phyloP scores from a whole-genome alignment of 495 filamentous ascomycete genomes.

The Daldinia bambusicola region DNA sequence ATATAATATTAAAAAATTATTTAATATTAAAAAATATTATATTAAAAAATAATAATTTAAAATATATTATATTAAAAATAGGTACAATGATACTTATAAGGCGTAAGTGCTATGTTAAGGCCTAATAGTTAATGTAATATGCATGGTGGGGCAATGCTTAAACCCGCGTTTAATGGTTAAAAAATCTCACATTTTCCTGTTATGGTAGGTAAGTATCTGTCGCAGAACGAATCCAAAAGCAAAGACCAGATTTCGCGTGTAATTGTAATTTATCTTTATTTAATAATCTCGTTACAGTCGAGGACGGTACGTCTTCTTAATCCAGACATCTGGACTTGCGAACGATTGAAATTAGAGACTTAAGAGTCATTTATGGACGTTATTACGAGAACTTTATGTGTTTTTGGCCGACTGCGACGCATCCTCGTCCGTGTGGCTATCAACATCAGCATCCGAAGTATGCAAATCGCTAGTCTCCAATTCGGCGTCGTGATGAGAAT shows the following conservation, averaged over 20 bases:
- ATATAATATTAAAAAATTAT: too few relatives aligned
- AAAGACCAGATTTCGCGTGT: neutral
- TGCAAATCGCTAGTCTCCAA: slow-evolving; percentile 44
- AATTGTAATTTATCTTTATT: neutral
- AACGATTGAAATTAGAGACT: neutral
- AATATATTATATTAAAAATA: too few relatives aligned
- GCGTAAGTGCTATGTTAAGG: too few relatives aligned
- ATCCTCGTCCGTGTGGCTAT: slow-evolving; percentile 45
- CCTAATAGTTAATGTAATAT: too few relatives aligned
- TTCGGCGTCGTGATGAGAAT: slow-evolving; percentile 20
- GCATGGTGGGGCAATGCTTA: too few relatives aligned
- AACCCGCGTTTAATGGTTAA: too few relatives aligned
- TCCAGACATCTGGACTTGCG: neutral
- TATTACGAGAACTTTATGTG: neutral
- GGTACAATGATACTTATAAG: too few relatives aligned
- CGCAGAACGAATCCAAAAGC: neutral
- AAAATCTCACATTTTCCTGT: too few relatives aligned
- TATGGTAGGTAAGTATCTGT: neutral
- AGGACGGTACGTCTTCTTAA: neutral
- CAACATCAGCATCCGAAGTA: slow-evolving; percentile 47
- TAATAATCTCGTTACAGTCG: neutral
- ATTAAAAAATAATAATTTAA: too few relatives aligned
- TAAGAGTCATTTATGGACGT: neutral
- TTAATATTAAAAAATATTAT: too few relatives aligned
- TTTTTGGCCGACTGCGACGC: neutral